These are phyloP conservation scores for Sordariomycetes sp. DNA, from an alignment of 2,329 filamentous ascomycete genomes.

Conservation along the genomic window DNA sequence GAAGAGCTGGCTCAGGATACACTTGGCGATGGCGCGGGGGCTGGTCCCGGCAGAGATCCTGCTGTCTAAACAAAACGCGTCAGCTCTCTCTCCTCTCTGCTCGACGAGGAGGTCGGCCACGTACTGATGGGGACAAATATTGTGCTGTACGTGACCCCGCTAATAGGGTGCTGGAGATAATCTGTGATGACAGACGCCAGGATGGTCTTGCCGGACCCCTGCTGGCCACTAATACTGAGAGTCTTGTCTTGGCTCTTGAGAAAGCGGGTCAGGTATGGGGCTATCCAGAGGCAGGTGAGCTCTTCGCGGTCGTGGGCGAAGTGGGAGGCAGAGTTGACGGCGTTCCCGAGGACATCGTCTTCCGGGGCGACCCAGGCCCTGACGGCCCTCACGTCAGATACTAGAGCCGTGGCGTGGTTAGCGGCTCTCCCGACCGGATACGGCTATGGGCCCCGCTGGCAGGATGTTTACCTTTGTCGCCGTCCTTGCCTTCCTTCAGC, in stretches of 20 bases:
- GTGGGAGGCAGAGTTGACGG: constrained; percentile 7
- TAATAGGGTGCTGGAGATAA: constrained; percentile 23
- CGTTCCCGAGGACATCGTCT: constrained; percentile 9
- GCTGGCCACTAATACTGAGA: constrained; percentile 14
- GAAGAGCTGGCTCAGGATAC: constrained; percentile 23
- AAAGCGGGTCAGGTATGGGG: constrained; percentile 11
- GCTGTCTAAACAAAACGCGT: constrained; percentile 12
- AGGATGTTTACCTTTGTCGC: constrained; percentile 14
- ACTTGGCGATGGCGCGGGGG: constrained; percentile 19
- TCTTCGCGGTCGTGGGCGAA: constrained; percentile 13
- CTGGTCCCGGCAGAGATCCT: constrained; percentile 19
- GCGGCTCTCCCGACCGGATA: background rate
- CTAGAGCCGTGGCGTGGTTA: constrained; percentile 6
- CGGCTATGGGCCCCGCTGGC: too few relatives aligned
- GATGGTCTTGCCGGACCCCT: constrained; percentile 26
- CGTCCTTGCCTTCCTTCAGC: constrained; percentile 17
- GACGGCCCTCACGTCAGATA: constrained; percentile 18
- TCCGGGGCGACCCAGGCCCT: constrained; percentile 17
- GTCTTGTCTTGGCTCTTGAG: constrained; percentile 8
- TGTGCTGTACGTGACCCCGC: constrained; percentile 19
- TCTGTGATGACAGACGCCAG: constrained; percentile 25
- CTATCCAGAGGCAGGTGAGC: constrained; percentile 13
- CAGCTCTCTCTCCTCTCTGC: background rate
- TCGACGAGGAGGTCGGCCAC: constrained; percentile 1
- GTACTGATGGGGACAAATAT: constrained; percentile 24